phyloP scores from a whole-genome alignment of 2,329 filamentous ascomycete genomes.

The Cadophora gregata region DNA sequence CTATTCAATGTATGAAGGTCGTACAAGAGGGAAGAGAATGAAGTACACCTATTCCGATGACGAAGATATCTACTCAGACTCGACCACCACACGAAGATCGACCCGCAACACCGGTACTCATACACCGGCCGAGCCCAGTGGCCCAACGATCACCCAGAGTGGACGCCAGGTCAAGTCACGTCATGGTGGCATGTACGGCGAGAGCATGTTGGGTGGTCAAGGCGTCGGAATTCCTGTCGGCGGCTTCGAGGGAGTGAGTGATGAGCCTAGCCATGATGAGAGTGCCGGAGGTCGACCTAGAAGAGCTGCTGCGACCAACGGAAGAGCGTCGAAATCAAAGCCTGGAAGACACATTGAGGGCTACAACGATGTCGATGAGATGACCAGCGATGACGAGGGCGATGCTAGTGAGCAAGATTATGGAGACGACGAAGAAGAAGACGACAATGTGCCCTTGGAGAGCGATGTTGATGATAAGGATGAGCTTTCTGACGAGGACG shows the following conservation, averaged over 20 bases:
- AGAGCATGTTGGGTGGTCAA: constrained; percentile 58
- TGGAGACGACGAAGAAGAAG: constrained; percentile 75
- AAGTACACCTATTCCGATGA: constrained; percentile 97
- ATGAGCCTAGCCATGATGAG: constrained; percentile 51
- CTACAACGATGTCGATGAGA: constrained; percentile 66
- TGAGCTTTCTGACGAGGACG: constrained; percentile 51
- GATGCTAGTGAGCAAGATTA: constrained; percentile 77
- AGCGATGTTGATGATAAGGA: constrained; percentile 63
- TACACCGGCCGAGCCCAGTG: constrained; percentile 72
- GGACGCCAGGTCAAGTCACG: constrained; percentile 80
- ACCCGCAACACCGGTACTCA: constrained; percentile 75
- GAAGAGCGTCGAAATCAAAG: constrained; percentile 32
- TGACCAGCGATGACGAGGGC: constrained; percentile 64
- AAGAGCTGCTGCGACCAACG: constrained; percentile 42
- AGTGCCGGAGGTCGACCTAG: constrained; percentile 48
- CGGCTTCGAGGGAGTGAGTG: constrained; percentile 51
- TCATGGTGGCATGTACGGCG: constrained; percentile 60
- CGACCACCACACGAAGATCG: constrained; percentile 67
- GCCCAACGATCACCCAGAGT: constrained; percentile 77
- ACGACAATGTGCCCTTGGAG: constrained; percentile 68
- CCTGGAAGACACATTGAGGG: constrained; percentile 53
- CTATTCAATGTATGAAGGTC: constrained; percentile 93
- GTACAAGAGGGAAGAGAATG: constrained; percentile 93
- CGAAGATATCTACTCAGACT: constrained; percentile 73
- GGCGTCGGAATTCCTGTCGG: constrained; percentile 36